Evolutionary conservation across 345 rosid genomes (phyloP).

Genomic region (Camelina hispida): DNA sequence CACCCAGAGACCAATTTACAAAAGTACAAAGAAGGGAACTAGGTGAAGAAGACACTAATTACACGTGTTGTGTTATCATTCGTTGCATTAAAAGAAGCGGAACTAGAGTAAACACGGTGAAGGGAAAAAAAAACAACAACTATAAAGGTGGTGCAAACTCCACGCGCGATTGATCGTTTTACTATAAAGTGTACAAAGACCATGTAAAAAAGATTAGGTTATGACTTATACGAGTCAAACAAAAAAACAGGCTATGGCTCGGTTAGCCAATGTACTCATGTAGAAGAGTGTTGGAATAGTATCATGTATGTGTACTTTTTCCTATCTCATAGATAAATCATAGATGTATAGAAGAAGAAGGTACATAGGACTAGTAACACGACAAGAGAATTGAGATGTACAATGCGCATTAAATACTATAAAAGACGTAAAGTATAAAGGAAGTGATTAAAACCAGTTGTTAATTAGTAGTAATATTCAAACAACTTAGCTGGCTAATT

Average conservation of each 20-base stretch:
- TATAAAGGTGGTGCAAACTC: neutral
- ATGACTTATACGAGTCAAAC: neutral
- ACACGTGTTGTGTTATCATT: neutral
- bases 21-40: neutral
- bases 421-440: conserved; percentile 10
- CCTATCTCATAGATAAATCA: neutral
- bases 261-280: neutral
- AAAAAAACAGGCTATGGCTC: neutral
- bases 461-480: conserved; percentile 28
- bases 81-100: neutral
- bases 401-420: neutral
- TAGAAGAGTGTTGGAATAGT: neutral
- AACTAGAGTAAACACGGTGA: neutral
- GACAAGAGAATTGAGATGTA: neutral
- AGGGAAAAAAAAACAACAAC: neutral
- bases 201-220: neutral
- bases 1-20: neutral
- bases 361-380: neutral
- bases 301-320: neutral
- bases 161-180: no score
- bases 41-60: neutral
- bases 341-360: neutral
- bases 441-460: conserved; percentile 29
- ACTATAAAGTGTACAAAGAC: no score
- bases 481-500: conserved; percentile 42